phyloP scores from a whole-genome alignment of 2,329 filamentous ascomycete genomes.

The Ophiostoma montium region DNA sequence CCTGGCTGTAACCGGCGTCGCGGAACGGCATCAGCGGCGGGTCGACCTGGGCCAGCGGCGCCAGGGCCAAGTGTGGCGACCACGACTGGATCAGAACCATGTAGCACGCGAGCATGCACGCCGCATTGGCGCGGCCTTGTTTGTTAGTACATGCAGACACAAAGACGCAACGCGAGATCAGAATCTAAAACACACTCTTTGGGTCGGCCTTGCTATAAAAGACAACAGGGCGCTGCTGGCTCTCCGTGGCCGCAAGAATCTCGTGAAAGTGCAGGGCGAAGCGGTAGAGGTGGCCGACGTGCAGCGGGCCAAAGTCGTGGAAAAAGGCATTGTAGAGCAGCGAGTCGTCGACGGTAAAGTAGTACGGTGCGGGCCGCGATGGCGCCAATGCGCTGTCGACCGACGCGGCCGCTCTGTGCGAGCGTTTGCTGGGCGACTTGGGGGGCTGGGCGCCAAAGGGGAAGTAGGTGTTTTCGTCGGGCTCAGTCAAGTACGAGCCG shows the following conservation, averaged over 20 bases:
- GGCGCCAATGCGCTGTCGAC: constrained; percentile 12
- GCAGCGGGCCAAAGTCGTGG: constrained; percentile 92
- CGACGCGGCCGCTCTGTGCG: constrained; percentile 45
- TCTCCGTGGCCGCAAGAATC: constrained; percentile 79
- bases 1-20: constrained; percentile 95
- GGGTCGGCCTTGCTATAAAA: constrained; percentile 93
- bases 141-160: constrained; percentile 14
- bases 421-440: constrained; percentile 63
- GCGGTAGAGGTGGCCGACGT: constrained; percentile 92
- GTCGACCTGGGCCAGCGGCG: constrained; percentile 91
- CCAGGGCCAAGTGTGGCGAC: constrained; percentile 89
- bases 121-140: constrained; percentile 81
- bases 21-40: constrained; percentile 98
- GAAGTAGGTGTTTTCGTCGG: constrained; percentile 70
- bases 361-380: constrained; percentile 55
- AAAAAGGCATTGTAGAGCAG: constrained; percentile 97
- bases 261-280: constrained; percentile 95
- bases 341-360: constrained; percentile 87
- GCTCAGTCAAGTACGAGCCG: constrained; percentile 74
- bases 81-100: constrained; percentile 98
- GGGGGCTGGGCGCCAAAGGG: constrained; percentile 52
- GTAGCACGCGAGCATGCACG: constrained; percentile 90
- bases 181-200: constrained; percentile 57
- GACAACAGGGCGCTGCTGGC: constrained; percentile 78
- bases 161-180: background rate